A percentile compares a stretch with the other conserved stretches of the same genome.
These are phyloP conservation scores for Malassezia sp. DNA, from an alignment of 1,284 basidiomycete genomes.

Conservation along the genomic window DNA sequence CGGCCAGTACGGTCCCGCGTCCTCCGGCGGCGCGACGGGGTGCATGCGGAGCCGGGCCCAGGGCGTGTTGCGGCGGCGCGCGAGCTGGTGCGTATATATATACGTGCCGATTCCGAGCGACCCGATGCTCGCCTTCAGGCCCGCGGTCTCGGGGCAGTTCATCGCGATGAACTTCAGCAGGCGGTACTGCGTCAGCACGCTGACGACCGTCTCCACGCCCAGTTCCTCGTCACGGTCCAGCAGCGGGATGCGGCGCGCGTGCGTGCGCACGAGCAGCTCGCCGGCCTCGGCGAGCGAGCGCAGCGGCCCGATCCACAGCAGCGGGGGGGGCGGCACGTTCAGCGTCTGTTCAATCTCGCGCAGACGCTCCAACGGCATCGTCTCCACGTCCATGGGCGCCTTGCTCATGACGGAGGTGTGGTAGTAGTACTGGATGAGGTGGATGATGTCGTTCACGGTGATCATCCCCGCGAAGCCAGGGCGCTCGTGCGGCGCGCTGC, in stretches of 20 bases:
- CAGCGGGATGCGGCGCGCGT: conserved; percentile 83
- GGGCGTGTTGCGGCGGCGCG: conserved; percentile 3
- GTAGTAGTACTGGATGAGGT: conserved; percentile 44
- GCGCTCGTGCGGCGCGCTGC: conserved; percentile 17
- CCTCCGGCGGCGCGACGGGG: conserved; percentile 3
- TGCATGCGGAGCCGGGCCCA: conserved; percentile 2
- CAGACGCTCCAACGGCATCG: conserved; percentile 64
- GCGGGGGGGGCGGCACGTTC: conserved; percentile 80
- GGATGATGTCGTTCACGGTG: conserved; percentile 45
- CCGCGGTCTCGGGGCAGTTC: conserved; percentile 53
- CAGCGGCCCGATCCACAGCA: conserved; percentile 72
- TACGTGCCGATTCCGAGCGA: conserved; percentile 89
- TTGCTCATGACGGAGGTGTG: conserved; percentile 57
- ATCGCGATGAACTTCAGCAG: conserved; percentile 97
- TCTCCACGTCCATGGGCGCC: conserved; percentile 81
- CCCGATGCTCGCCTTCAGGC: conserved; percentile 60
- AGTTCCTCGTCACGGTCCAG: conserved; percentile 89
- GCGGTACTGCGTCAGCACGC: conserved; percentile 91
- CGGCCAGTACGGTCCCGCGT: conserved; percentile 60
- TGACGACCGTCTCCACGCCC: conserved; percentile 86
- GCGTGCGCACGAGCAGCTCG: conserved; percentile 80
- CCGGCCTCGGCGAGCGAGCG: conserved; percentile 82
- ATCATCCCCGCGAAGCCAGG: conserved; percentile 45
- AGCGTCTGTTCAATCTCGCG: conserved; percentile 81
- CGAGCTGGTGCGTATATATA: conserved; percentile 48